Evolutionary conservation across 2,329 filamentous ascomycete genomes (phyloP).

Genomic region (Thermomyces lanuginosus): DNA sequence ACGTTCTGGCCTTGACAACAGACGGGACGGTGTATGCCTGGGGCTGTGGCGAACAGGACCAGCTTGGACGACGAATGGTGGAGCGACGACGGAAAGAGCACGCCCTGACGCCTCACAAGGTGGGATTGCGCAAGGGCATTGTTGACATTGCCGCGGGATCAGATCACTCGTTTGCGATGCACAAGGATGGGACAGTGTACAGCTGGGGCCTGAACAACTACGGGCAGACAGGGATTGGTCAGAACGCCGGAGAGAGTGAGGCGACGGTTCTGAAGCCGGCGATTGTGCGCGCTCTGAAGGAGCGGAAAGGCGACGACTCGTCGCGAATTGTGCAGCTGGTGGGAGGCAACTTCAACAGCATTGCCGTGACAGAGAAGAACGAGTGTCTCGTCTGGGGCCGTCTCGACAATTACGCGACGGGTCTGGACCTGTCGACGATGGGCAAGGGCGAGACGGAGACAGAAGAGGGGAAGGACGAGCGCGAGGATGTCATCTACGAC

Average conservation of each 20-base stretch:
- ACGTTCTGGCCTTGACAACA: constrained; percentile 36
- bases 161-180: constrained; percentile 62
- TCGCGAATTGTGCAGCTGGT: constrained; percentile 48
- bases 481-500: constrained; percentile 44
- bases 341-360: constrained; percentile 57
- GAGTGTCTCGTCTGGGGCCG: constrained; percentile 41
- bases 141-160: constrained; percentile 47
- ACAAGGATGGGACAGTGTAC: constrained; percentile 49
- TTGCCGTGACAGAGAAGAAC: constrained; percentile 35
- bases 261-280: constrained; percentile 51
- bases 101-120: constrained; percentile 35
- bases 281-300: constrained; percentile 44
- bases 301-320: too few relatives aligned
- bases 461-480: too few relatives aligned
- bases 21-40: constrained; percentile 41
- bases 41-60: constrained; percentile 47
- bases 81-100: constrained; percentile 34
- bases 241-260: constrained; percentile 45
- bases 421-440: constrained; percentile 39
- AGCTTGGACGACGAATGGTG: constrained; percentile 43
- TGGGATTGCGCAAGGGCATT: constrained; percentile 38
- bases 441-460: too few relatives aligned
- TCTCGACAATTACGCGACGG: constrained; percentile 38
- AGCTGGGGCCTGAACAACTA: constrained; percentile 74
- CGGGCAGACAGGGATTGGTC: constrained; percentile 52